These are phyloP conservation scores for Pleurozium schreberi DNA, from an alignment of 225 moss, liverwort and hornwort species.

Conservation along the genomic window DNA sequence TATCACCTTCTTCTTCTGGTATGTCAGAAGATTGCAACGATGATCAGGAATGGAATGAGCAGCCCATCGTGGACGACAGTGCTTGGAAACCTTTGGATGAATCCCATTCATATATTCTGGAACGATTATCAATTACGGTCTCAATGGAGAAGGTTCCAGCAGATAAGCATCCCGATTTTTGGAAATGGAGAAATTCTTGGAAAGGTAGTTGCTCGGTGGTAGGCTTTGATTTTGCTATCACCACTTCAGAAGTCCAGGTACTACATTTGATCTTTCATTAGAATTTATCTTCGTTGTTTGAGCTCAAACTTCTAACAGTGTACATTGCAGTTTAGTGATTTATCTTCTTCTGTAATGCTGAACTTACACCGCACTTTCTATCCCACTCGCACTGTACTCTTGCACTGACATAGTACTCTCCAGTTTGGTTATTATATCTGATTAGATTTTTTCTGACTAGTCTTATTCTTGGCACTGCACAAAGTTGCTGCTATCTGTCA, in stretches of 20 bases:
- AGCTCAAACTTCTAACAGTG: not conserved
- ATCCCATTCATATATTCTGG: conserved; percentile 70
- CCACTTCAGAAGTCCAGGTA: conserved; percentile 93
- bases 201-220: conserved; percentile 61
- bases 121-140: conserved; percentile 47
- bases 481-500: conserved; percentile 37
- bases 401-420: not conserved
- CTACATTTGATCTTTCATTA: not conserved
- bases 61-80: conserved; percentile 24
- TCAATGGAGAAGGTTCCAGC: conserved; percentile 54
- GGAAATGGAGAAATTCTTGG: conserved; percentile 99
- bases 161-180: conserved; percentile 48
- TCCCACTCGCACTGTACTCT: not conserved
- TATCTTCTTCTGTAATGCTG: not conserved
- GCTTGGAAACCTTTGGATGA: conserved; percentile 54
- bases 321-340: not conserved
- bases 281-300: not conserved
- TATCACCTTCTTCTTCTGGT: conserved; percentile 37
- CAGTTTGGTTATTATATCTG: not conserved
- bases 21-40: conserved; percentile 7
- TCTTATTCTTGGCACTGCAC: not conserved
- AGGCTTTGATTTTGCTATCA: conserved; percentile 81
- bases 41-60: conserved; percentile 21
- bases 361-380: not conserved
- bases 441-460: not conserved